These are phyloP conservation scores for Cryphonectria parasitica DNA, from an alignment of 2,329 filamentous ascomycete genomes.

Conservation along the genomic window DNA sequence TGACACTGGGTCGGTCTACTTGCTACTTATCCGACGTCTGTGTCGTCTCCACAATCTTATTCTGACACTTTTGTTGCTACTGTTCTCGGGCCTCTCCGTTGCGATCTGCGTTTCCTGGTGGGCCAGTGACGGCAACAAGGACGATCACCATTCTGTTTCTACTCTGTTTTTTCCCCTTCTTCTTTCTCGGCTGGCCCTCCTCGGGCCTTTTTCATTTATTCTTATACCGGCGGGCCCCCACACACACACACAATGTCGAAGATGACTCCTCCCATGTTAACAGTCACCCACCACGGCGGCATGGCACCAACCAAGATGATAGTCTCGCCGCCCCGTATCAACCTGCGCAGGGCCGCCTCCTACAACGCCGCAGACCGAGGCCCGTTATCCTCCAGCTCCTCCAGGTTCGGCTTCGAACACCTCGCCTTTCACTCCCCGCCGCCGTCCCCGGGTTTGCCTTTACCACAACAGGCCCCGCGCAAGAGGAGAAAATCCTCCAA, in stretches of 20 bases:
- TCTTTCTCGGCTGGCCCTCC: not conserved
- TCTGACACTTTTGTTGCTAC: not conserved
- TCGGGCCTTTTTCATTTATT: not conserved
- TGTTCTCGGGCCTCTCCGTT: not conserved
- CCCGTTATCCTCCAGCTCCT: constrained; percentile 63
- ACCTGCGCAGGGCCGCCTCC: constrained; percentile 61
- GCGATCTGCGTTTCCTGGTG: constrained; percentile 17
- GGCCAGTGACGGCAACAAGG: constrained; percentile 23
- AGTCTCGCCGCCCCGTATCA: constrained; percentile 59
- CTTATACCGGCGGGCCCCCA: not conserved
- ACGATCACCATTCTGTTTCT: constrained; percentile 24
- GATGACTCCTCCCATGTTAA: constrained; percentile 28
- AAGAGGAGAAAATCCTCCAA: constrained; percentile 62
- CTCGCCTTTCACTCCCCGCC: constrained; percentile 69
- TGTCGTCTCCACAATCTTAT: constrained; percentile 6
- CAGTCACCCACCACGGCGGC: constrained; percentile 23
- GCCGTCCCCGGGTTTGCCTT: constrained; percentile 66
- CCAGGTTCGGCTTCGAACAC: constrained; percentile 68
- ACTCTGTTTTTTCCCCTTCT: not conserved
- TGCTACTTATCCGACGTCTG: not conserved
- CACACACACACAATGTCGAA: not conserved
- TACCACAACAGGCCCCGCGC: constrained; percentile 66
- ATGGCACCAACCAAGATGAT: constrained; percentile 50
- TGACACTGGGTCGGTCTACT: no score
- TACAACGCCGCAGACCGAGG: constrained; percentile 58